A percentile compares a stretch with the other conserved stretches of the same genome.
Conservation (phyloP, 805 yeast species). For the Wickerhamomyces bisporus region DNA sequence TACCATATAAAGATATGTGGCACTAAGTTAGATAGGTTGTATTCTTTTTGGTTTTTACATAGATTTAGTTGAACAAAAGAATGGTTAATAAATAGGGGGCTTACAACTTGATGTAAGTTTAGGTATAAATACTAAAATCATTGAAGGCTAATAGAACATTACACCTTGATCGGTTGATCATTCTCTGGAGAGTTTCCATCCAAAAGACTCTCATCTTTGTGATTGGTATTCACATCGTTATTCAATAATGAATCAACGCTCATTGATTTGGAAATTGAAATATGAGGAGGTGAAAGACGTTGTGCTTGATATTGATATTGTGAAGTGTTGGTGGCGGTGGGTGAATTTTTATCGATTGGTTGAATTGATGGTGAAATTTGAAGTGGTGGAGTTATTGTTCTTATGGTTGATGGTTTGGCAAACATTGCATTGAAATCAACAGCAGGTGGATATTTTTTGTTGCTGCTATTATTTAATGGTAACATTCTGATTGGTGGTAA, state of each 20-base stretch:
- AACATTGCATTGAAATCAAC: conserved; percentile 37
- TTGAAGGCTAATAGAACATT: no score
- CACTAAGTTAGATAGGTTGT: no score
- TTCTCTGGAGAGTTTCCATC: no score
- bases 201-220: no score
- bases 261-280: conserved; percentile 8
- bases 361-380: conserved; percentile 1
- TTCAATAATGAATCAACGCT: conserved; percentile 18
- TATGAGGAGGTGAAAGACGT: background rate
- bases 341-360: no score
- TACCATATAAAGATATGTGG: no score
- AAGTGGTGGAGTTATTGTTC: background rate
- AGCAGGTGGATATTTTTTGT: conserved; percentile 27
- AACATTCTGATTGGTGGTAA: conserved; percentile 23
- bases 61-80: no score
- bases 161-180: no score
- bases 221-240: background rate
- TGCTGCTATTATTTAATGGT: conserved; percentile 13
- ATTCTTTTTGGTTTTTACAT: no score
- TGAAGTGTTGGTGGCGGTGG: conserved; percentile 6
- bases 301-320: background rate
- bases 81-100: no score
- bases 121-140: no score
- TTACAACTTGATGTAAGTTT: no score
- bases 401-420: conserved; percentile 10